phyloP scores from a whole-genome alignment of 1,139 yeast genomes.

The Debaryomyces fabryi region DNA sequence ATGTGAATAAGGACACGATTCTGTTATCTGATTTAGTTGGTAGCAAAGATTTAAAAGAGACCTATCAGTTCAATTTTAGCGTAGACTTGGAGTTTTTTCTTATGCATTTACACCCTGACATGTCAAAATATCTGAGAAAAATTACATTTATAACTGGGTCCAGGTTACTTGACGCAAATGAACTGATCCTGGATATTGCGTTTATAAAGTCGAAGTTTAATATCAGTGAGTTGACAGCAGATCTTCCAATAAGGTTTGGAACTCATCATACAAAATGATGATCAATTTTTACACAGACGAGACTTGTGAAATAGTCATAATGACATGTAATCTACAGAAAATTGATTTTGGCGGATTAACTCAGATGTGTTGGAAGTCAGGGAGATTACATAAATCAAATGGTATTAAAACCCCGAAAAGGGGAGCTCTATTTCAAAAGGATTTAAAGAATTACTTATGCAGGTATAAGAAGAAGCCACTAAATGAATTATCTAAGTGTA shows the following conservation, averaged over 20 bases:
- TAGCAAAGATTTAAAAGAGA: conserved; percentile 30
- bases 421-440: conserved; percentile 32
- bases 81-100: conserved; percentile 46
- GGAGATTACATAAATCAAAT: conserved; percentile 30
- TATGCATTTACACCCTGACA: conserved; percentile 33
- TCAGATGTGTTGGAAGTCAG: conserved; percentile 69
- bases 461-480: conserved; percentile 40
- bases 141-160: conserved; percentile 39
- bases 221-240: conserved; percentile 33
- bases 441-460: conserved; percentile 45
- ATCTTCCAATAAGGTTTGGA: conserved; percentile 38
- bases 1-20: conserved; percentile 30
- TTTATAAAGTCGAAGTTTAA: conserved; percentile 24
- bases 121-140: conserved; percentile 20
- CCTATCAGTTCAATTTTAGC: conserved; percentile 54
- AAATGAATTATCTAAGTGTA: conserved; percentile 25
- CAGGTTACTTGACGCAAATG: conserved; percentile 18
- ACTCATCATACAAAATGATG: conserved; percentile 71
- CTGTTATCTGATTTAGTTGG: conserved; percentile 33
- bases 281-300: conserved; percentile 51
- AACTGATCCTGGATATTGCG: conserved; percentile 14
- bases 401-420: conserved; percentile 7
- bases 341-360: conserved; percentile 60
- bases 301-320: conserved; percentile 53
- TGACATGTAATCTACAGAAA: conserved; percentile 60